These are phyloP conservation scores for Ambrosiella cleistominuta DNA, from an alignment of 2,329 filamentous ascomycete species.

Conservation along the genomic window DNA sequence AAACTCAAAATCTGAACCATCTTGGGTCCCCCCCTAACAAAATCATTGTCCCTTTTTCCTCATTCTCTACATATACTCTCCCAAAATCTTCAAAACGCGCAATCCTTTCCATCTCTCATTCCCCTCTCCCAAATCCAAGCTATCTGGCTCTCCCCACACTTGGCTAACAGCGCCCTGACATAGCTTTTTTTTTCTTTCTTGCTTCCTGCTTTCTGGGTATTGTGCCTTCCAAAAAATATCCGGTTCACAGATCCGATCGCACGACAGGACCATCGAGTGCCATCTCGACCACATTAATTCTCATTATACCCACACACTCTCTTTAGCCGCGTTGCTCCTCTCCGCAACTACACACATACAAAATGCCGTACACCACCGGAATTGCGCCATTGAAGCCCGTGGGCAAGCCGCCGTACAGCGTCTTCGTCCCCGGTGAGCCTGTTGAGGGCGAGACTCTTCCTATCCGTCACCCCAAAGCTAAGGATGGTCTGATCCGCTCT, in stretches of 20 bases:
- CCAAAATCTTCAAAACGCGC: neutral
- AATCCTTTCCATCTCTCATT: neutral
- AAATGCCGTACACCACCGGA: slow-evolving; percentile 25
- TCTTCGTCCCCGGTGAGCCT: slow-evolving; percentile 51
- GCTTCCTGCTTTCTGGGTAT: neutral
- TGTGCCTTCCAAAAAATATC: neutral
- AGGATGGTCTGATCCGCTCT: slow-evolving; percentile 48
- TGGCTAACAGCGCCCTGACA: neutral
- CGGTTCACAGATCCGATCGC: neutral
- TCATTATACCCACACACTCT: neutral
- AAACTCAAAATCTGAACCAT: no score
- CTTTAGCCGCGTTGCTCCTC: neutral
- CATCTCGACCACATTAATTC: neutral
- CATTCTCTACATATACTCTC: neutral
- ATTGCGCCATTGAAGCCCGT: slow-evolving; percentile 37
- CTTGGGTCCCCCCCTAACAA: neutral
- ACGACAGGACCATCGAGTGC: neutral
- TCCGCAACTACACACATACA: slow-evolving; percentile 5
- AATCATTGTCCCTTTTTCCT: neutral
- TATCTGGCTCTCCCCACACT: neutral
- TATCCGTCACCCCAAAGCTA: slow-evolving; percentile 53
- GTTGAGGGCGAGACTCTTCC: slow-evolving; percentile 71
- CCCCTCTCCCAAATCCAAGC: neutral
- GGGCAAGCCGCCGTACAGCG: slow-evolving; percentile 56
- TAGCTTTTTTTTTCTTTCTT: neutral